Evolutionary conservation across 2,329 filamentous ascomycete species (phyloP).

Genomic region (Botrytis sinoallii): DNA sequence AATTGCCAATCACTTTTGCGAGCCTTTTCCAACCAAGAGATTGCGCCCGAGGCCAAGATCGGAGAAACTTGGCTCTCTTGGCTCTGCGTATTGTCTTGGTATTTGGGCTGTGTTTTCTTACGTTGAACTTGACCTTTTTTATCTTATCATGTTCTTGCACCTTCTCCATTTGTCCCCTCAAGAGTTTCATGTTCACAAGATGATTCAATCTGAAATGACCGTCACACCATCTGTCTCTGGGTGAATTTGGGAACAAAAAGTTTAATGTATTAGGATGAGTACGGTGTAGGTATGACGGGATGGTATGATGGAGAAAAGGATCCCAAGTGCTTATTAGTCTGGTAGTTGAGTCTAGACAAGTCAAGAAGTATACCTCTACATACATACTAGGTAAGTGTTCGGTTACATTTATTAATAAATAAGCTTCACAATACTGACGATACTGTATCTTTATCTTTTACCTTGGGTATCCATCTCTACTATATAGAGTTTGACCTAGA

Average conservation of each 20-base stretch:
- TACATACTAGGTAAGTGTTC: not conserved
- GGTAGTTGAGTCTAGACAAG: not conserved
- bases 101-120: conserved; percentile 11
- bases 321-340: not conserved
- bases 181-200: not conserved
- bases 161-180: not conserved
- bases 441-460: not conserved
- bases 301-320: not conserved
- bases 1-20: not conserved
- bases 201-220: not conserved
- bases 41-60: conserved; percentile 21
- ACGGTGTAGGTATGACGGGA: not conserved
- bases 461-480: not conserved
- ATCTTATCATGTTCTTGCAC: not conserved
- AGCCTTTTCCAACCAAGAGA: conserved; percentile 6
- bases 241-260: not conserved
- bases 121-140: not conserved
- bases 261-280: not conserved
- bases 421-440: not conserved
- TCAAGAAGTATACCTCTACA: not conserved
- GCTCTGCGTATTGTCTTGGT: conserved; percentile 8
- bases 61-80: conserved; percentile 20
- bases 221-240: not conserved
- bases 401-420: not conserved
- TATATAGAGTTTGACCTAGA: not conserved